A percentile compares a stretch with the other conserved stretches of the same genome.
These are phyloP conservation scores for Dothiorella sarmentorum DNA, from an alignment of 2,329 filamentous ascomycete species.

Conservation along the genomic window DNA sequence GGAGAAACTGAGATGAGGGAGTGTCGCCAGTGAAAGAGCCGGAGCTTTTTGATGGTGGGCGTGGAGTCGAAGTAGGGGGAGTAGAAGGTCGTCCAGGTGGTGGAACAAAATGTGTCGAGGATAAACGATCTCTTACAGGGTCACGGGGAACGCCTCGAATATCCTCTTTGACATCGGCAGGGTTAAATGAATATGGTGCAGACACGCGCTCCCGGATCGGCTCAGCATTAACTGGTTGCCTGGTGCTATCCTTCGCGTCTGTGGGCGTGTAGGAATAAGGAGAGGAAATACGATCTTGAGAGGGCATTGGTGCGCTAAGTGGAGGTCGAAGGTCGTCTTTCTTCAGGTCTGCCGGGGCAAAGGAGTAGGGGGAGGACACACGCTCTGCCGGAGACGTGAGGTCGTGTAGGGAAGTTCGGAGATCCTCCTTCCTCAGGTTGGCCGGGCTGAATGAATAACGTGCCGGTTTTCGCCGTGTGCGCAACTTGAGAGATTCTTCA, in stretches of 20 bases:
- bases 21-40: background rate
- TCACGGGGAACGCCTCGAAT: constrained; percentile 3
- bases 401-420: constrained; percentile 30
- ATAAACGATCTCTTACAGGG: background rate
- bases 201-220: constrained; percentile 6
- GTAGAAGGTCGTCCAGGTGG: background rate
- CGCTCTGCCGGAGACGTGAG: background rate
- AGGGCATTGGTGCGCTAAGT: constrained; percentile 21
- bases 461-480: constrained; percentile 33
- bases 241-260: background rate
- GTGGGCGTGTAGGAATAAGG: constrained; percentile 4
- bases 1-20: background rate
- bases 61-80: background rate
- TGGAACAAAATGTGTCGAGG: background rate
- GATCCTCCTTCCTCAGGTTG: constrained; percentile 35
- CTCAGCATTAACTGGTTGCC: background rate
- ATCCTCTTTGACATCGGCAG: background rate
- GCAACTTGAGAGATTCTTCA: constrained; percentile 28
- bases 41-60: background rate
- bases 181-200: constrained; percentile 6
- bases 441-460: constrained; percentile 37
- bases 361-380: constrained; percentile 4
- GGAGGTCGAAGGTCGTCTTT: constrained; percentile 33
- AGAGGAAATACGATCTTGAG: background rate
- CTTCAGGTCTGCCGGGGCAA: constrained; percentile 30